A percentile compares a stretch with the other conserved stretches of the same genome.
These are phyloP conservation scores for Paracoccidioides lutzii DNA, from an alignment of 2,329 filamentous ascomycete genomes.

Conservation along the genomic window DNA sequence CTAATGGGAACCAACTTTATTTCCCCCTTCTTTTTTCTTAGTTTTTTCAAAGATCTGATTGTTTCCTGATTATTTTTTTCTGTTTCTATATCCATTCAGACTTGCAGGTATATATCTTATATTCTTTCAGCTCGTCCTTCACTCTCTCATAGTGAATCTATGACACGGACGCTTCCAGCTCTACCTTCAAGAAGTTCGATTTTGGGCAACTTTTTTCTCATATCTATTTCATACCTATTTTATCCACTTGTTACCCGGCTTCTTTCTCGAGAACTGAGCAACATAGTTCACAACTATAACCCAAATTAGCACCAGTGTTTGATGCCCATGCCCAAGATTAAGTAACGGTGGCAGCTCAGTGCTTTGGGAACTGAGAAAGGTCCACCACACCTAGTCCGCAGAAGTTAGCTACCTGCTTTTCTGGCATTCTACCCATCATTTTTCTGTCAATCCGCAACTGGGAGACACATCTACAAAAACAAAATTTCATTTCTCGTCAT, in stretches of 20 bases:
- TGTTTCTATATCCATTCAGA: neutral
- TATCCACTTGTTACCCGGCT: neutral
- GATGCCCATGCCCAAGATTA: neutral
- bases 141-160: neutral
- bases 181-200: neutral
- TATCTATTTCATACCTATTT: neutral
- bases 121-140: no score
- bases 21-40: neutral
- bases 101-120: neutral
- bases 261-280: neutral
- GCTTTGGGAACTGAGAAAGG: neutral
- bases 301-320: neutral
- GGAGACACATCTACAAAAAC: neutral
- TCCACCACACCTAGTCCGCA: neutral
- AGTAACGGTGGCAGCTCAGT: neutral
- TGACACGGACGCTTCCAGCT: neutral
- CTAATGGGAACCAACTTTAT: neutral
- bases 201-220: neutral
- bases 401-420: neutral
- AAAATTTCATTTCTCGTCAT: neutral
- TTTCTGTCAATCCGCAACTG: neutral
- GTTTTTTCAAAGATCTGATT: neutral
- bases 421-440: neutral
- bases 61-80: neutral
- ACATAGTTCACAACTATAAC: neutral